Conservation (phyloP, 495 filamentous ascomycete species). For the Oidiodendron maius region DNA sequence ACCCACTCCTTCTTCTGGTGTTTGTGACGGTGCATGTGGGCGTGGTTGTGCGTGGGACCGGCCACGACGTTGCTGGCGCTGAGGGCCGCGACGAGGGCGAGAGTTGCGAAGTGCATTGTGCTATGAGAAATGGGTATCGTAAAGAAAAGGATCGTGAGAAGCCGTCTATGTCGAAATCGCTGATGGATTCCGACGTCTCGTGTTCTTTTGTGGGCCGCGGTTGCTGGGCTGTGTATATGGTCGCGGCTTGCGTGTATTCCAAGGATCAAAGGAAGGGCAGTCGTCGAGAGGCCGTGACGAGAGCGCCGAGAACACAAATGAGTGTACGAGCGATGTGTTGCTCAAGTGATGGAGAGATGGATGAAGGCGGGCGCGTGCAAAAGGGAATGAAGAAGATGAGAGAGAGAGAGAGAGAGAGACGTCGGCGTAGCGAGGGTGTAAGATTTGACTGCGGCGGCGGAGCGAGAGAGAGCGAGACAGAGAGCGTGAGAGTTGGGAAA, state of each 20-base stretch:
- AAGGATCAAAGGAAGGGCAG: too few species aligned
- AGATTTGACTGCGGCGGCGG: constrained; percentile 4
- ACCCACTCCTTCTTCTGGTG: constrained; percentile 22
- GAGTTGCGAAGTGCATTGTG: constrained; percentile 19
- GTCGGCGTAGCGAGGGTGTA: constrained; percentile 5
- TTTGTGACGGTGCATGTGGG: constrained; percentile 7
- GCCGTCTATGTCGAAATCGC: too few species aligned
- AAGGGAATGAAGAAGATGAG: constrained; percentile 3
- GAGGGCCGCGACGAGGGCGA: constrained; percentile 21
- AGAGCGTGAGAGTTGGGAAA: too few species aligned
- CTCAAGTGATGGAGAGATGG: constrained; percentile 18
- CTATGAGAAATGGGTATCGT: constrained; percentile 1
- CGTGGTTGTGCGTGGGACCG: constrained; percentile 20
- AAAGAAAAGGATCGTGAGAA: constrained; percentile 6
- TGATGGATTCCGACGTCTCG: too few species aligned
- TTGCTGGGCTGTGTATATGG: too few species aligned
- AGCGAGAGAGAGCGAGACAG: constrained; percentile 4
- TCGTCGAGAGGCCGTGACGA: too few species aligned
- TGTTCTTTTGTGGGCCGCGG: too few species aligned
- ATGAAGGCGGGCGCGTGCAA: constrained; percentile 10
- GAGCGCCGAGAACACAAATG: constrained; percentile 15
- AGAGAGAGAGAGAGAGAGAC: constrained; percentile 5
- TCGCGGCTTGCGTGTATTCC: too few species aligned
- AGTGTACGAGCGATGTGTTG: constrained; percentile 21
- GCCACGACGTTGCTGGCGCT: constrained; percentile 20